Base-by-base conservation (phyloP, 1,139 yeast species). In the Hyphopichia pseudoburtonii region DNA sequence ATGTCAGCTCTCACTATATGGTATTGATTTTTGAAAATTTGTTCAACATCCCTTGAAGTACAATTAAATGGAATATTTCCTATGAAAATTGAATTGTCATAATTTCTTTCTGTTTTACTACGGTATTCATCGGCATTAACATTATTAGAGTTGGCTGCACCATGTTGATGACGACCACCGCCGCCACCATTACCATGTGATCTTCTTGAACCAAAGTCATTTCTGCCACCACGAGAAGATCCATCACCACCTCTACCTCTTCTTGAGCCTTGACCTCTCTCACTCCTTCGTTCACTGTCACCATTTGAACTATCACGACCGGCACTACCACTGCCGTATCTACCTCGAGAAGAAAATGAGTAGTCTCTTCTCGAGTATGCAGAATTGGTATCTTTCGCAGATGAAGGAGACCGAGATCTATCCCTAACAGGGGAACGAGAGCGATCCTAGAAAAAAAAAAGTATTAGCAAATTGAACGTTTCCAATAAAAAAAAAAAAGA, bases 1-100 rank as follows among this genome's bases (percentile, higher is more conserved):
- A 92, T 84, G 57, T 90, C 97, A 2, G 97, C 96, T 48, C 88
- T 78, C 15, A 84, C 75, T 35, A 92, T 87, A 26, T 74, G 77
- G 44, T 95, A 96, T 30, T 82, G 82, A 30, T 61, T 64, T 14
- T 68, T 64, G 56, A 85, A 85, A 47, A 76, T 71, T 17, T 72
- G 79, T 50, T 78, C 77, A 38, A 85, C 66, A 36, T 83, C 85
- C 36, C 67, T 64, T 44, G 85, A 73, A 22, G 79, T 73, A 42
- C 79, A 70, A 37, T 77, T 80, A 51, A 76, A 85, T 7, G 92
- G 87, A 40, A 85, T 67, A 54, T 85, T 85, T 5, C 92, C 90
- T 34, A 85, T 74, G 55, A 85, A 85, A 35, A 84, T 67, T 42
- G 87, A 80, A 54, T 83, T 82, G 38, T 74, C 78, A 54, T 81